Percentiles rank a stretch among this genome's conserved stretches.
Evolutionary conservation across 306 rosid species (phyloP).

Genomic region (Erythrophleum fordii): DNA sequence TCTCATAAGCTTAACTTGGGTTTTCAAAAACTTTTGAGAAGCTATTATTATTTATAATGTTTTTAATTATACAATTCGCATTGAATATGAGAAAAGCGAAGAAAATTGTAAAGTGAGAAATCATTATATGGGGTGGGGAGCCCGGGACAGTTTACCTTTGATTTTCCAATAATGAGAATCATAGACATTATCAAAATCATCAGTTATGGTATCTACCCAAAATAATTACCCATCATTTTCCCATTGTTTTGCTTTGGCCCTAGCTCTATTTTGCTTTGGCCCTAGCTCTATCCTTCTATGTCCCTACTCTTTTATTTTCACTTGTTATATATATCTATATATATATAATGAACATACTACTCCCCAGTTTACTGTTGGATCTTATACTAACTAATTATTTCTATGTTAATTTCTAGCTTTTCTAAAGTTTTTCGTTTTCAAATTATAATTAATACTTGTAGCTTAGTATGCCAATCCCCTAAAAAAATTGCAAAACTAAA

Average conservation of each 20-base stretch:
- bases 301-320: conserved; percentile 60
- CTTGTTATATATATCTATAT: conserved; percentile 48
- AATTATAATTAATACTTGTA: too few relatives aligned
- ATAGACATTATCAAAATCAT: conserved; percentile 72
- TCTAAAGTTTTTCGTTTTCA: too few relatives aligned
- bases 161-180: conserved; percentile 76
- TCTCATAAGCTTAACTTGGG: conserved; percentile 38
- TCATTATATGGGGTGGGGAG: conserved; percentile 59
- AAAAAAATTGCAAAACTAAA: too few relatives aligned
- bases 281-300: conserved; percentile 50
- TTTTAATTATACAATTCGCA: neutral
- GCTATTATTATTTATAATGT: conserved; percentile 24
- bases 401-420: too few relatives aligned
- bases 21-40: conserved; percentile 39
- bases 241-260: conserved; percentile 60
- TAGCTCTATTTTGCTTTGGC: conserved; percentile 60
- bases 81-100: conserved; percentile 46
- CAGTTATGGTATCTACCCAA: conserved; percentile 72
- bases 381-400: conserved; percentile 28
- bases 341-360: conserved; percentile 49
- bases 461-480: too few relatives aligned
- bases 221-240: conserved; percentile 85
- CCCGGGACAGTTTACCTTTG: conserved; percentile 66
- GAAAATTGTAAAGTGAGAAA: conserved; percentile 61
- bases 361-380: conserved; percentile 47